A percentile compares a stretch with the other conserved stretches of the same genome.
Conservation (phyloP, 2,329 filamentous ascomycete species). For the Aspergillus sp. region DNA sequence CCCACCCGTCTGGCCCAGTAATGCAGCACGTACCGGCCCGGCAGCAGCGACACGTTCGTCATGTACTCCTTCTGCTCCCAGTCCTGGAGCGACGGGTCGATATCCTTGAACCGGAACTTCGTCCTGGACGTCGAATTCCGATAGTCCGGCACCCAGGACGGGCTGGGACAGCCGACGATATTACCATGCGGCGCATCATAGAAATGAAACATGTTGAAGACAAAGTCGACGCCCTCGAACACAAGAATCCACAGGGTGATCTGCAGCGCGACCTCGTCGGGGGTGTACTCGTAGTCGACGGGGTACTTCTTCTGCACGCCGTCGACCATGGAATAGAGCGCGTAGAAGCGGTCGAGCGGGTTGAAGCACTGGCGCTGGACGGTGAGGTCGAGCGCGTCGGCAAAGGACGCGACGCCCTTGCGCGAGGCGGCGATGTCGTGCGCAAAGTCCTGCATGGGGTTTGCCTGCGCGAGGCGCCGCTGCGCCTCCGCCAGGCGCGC, state of each 20-base stretch:
- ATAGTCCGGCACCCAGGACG: constrained; percentile 7
- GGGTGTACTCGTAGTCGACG: constrained; percentile 3
- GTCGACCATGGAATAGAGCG: constrained; percentile 4
- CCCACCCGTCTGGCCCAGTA: constrained; percentile 5
- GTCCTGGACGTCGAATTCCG: neutral
- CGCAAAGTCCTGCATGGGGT: constrained; percentile 6
- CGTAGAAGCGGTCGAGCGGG: constrained; percentile 5
- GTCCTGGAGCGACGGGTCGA: constrained; percentile 2
- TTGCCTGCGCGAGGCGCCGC: constrained; percentile 2
- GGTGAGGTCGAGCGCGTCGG: constrained; percentile 1
- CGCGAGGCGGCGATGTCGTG: constrained; percentile 4
- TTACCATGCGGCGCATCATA: neutral
- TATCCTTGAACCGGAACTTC: neutral
- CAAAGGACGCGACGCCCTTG: neutral
- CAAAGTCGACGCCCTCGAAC: neutral
- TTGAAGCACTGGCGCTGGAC: constrained; percentile 5
- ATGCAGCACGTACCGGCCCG: constrained; percentile 1
- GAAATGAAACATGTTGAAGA: neutral
- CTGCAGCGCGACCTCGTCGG: constrained; percentile 1
- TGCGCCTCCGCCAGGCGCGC: neutral
- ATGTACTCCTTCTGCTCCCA: constrained; percentile 3
- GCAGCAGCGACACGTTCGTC: constrained; percentile 3
- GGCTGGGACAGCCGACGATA: neutral
- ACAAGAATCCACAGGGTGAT: constrained; percentile 2
- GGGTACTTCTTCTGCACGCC: constrained; percentile 1